Conservation (phyloP, 1,284 basidiomycete species). For the Irpex sp. region DNA sequence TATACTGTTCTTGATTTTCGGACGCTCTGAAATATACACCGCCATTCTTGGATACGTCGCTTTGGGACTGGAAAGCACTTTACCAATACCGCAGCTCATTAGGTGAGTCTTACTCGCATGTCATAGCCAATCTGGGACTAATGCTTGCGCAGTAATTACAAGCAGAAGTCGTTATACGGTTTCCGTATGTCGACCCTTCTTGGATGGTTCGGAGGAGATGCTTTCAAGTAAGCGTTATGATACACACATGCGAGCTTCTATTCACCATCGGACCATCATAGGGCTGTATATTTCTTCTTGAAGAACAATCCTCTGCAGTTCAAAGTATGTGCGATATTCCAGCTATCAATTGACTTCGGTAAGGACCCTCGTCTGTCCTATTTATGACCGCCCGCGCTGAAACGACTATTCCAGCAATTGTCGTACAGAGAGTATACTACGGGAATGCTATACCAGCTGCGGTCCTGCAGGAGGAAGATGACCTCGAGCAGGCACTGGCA, state of each 20-base stretch:
- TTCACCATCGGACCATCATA: constrained; percentile 24
- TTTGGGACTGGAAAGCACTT: constrained; percentile 74
- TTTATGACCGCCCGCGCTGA: constrained; percentile 12
- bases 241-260: constrained; percentile 7
- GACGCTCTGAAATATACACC: constrained; percentile 63
- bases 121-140: not conserved
- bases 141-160: constrained; percentile 54
- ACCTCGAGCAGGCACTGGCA: constrained; percentile 68
- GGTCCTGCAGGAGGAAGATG: constrained; percentile 54
- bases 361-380: constrained; percentile 23
- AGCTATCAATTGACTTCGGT: constrained; percentile 75
- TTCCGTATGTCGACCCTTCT: constrained; percentile 79
- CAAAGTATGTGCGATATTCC: constrained; percentile 77
- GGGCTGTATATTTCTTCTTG: constrained; percentile 77
- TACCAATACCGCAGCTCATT: constrained; percentile 79
- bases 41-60: constrained; percentile 73
- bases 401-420: constrained; percentile 48
- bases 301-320: constrained; percentile 72
- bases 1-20: constrained; percentile 73
- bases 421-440: constrained; percentile 67
- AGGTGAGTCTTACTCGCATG: constrained; percentile 42
- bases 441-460: constrained; percentile 58
- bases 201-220: constrained; percentile 80
- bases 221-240: constrained; percentile 63
- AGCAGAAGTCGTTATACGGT: constrained; percentile 76